phyloP scores from a whole-genome alignment of 768 basidiomycete species.

The Russula olivacea region DNA sequence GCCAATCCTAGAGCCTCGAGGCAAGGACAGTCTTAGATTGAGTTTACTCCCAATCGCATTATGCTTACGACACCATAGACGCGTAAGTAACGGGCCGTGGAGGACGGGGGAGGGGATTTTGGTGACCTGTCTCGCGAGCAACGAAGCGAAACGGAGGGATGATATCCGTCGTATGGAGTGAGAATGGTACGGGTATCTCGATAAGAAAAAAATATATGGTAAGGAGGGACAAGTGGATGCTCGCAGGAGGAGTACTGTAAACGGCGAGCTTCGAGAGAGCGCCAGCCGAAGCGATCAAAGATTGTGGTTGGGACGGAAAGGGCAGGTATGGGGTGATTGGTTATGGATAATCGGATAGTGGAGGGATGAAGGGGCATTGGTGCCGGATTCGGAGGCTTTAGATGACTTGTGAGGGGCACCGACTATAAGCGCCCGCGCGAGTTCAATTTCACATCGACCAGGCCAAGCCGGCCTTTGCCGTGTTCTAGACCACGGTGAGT shows the following conservation, averaged over 20 bases:
- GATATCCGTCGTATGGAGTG: background rate
- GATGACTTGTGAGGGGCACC: background rate
- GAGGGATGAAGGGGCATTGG: background rate
- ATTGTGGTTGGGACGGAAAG: background rate
- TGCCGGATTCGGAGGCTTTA: constrained; percentile 15
- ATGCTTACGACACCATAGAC: constrained; percentile 5
- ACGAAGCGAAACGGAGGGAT: background rate
- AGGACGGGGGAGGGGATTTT: background rate
- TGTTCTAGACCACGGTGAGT: constrained; percentile 16
- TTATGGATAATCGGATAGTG: constrained; percentile 19
- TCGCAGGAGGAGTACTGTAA: background rate
- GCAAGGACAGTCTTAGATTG: background rate
- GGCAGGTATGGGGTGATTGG: background rate
- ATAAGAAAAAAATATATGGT: background rate
- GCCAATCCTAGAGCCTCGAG: background rate
- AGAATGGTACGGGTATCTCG: background rate
- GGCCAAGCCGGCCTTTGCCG: constrained; percentile 5
- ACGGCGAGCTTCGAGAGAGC: background rate
- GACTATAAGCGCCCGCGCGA: background rate
- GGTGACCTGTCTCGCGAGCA: constrained; percentile 1
- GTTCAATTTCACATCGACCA: constrained; percentile 6
- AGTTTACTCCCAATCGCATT: background rate
- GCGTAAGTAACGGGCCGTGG: constrained; percentile 16
- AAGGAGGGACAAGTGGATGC: background rate
- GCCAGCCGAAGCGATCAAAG: background rate